Percentiles rank a stretch among this genome's conserved stretches.
These are phyloP conservation scores for Fragosphaeria purpurea DNA, from an alignment of 2,329 filamentous ascomycete species.

Conservation along the genomic window DNA sequence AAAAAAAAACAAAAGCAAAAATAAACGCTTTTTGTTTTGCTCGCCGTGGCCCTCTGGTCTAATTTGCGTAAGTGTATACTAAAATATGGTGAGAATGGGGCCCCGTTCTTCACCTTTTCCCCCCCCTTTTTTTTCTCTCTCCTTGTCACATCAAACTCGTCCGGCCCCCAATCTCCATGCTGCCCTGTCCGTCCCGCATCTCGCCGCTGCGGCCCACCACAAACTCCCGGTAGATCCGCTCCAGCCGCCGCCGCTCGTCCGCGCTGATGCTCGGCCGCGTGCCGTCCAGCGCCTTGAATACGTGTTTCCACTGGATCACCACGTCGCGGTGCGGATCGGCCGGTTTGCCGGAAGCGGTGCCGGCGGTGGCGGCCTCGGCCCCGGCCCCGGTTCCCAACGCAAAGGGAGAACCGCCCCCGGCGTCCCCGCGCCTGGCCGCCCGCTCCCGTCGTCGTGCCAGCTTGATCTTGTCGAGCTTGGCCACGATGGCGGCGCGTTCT, in stretches of 20 bases:
- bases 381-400: too few species aligned
- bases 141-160: constrained; percentile 73
- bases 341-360: background rate
- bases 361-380: too few species aligned
- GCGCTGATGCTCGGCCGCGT: constrained; percentile 76
- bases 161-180: constrained; percentile 83
- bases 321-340: constrained; percentile 44
- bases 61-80: too few species aligned
- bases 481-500: constrained; percentile 66
- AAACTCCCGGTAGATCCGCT: constrained; percentile 85
- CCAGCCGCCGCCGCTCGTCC: constrained; percentile 64
- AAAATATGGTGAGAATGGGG: too few species aligned
- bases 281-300: constrained; percentile 63
- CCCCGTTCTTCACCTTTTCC: too few species aligned
- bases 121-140: too few species aligned
- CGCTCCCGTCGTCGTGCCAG: constrained; percentile 55
- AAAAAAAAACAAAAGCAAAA: too few species aligned
- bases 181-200: constrained; percentile 87
- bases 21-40: too few species aligned
- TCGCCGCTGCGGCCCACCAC: constrained; percentile 86
- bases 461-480: constrained; percentile 76
- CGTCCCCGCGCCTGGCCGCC: constrained; percentile 16
- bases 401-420: constrained; percentile 3
- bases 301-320: constrained; percentile 73
- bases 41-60: too few species aligned